Evolutionary conservation across 495 filamentous ascomycete species (phyloP).

Genomic region (Cryomyces antarcticus): DNA sequence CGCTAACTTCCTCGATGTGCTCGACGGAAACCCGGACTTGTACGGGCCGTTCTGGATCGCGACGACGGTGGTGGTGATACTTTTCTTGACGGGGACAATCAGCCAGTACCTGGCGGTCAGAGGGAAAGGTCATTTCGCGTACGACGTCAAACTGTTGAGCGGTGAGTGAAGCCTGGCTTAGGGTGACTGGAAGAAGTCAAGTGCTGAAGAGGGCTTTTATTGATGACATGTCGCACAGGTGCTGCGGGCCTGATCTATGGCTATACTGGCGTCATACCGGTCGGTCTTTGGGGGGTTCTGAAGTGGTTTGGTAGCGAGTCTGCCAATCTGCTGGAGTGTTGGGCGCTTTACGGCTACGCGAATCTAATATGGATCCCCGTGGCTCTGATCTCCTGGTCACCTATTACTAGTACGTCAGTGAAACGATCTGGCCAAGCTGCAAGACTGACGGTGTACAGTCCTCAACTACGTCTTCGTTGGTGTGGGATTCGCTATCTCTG

Average conservation of each 20-base stretch:
- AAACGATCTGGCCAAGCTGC: not conserved
- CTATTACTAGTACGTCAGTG: slow-evolving; percentile 30
- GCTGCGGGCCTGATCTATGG: slow-evolving; percentile 76
- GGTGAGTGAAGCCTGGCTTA: slow-evolving; percentile 79
- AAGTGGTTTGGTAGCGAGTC: slow-evolving; percentile 84
- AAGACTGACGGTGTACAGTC: slow-evolving; percentile 15
- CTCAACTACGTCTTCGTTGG: slow-evolving; percentile 90
- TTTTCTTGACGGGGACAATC: slow-evolving; percentile 89
- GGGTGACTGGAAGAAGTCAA: slow-evolving; percentile 46
- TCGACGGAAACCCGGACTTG: slow-evolving; percentile 92
- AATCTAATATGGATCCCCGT: slow-evolving; percentile 96
- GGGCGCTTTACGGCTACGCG: slow-evolving; percentile 82
- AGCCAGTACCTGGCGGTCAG: slow-evolving; percentile 58
- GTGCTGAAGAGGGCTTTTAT: not conserved
- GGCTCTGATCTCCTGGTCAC: slow-evolving; percentile 76
- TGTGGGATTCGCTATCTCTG: slow-evolving; percentile 70
- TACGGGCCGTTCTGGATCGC: slow-evolving; percentile 98
- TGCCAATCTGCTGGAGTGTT: slow-evolving; percentile 81
- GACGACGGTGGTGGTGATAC: slow-evolving; percentile 84
- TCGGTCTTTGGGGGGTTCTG: slow-evolving; percentile 69
- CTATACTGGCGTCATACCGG: slow-evolving; percentile 60
- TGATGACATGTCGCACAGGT: slow-evolving; percentile 23
- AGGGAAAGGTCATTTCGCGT: slow-evolving; percentile 45
- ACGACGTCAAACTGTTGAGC: slow-evolving; percentile 71
- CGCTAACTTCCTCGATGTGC: slow-evolving; percentile 83